Base-by-base conservation (phyloP, 345 rosid species). In the Lenwebbia sp. region DNA sequence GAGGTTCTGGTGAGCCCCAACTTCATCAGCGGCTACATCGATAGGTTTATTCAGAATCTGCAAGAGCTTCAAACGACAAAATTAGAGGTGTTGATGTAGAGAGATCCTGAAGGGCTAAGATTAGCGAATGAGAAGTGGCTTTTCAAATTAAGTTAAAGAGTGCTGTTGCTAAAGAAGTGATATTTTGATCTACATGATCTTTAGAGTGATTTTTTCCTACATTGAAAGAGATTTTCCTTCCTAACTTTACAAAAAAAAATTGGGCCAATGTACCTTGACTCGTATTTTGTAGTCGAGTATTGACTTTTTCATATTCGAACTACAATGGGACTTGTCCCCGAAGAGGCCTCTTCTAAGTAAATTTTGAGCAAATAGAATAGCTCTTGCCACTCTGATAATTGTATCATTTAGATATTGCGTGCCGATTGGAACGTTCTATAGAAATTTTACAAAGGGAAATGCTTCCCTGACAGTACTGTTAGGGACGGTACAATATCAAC, bases 21-120 rank as follows among this genome's bases (percentile, higher is more conserved):
- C 58, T 60, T 85, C 54, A 82, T 58, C 54, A 62, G 23, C 3
- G 89, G 83, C 14, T 87, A 87, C 82, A 70, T 87, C 23, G 51
- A 87, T 47, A 41, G n/a, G 55, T 87, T 87, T 54, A 54, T 83
- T 21, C 60, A 54, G 14, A 83, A 85, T 3, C 55, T 51, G 15
- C 83, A 87, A 54, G 88, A 83, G 41, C 37, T 86, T 7, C n/a
- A 70, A 88, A 7, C 13, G 74, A 49, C 62, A 55, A 70, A 33
- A 33, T 37, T 70, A 37, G 47, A 65, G 76, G 23, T 33, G 19
- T 17, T 4, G 41, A 17, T 65, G 19, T 7, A 65, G 41, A 4
- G 78, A 33, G 44, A 33, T 65, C 44, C 44, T 30, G 17, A 28
- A 30, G 40, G 22, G 22, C 75, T 30, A 62, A 62, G 75, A 28